Conservation (phyloP, 2,329 filamentous ascomycete species). For the Allantophomopsis lycopodina region DNA sequence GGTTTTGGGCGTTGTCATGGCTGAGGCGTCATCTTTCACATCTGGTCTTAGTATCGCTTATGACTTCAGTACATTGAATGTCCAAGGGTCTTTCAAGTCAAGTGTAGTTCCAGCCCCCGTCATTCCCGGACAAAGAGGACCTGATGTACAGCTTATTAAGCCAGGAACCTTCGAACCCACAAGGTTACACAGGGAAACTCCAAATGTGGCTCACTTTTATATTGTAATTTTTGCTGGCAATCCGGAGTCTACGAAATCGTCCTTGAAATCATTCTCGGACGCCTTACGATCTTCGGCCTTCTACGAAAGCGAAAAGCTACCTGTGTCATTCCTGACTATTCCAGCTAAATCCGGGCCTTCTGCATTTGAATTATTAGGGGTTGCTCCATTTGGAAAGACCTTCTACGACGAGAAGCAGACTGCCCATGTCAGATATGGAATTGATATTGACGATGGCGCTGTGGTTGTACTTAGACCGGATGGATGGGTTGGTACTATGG, state of each 20-base stretch:
- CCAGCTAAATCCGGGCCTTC: constrained; percentile 23
- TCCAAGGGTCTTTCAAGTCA: constrained; percentile 7
- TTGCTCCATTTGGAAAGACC: constrained; percentile 33
- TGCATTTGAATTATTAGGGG: constrained; percentile 27
- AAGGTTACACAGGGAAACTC: constrained; percentile 27
- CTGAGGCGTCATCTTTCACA: constrained; percentile 45
- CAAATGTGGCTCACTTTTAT: constrained; percentile 26
- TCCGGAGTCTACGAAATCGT: constrained; percentile 10
- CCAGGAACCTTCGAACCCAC: constrained; percentile 29
- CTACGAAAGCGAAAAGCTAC: constrained; percentile 21
- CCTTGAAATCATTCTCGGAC: constrained; percentile 8
- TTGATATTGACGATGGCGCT: constrained; percentile 24
- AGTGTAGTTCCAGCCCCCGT: constrained; percentile 11
- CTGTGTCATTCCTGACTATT: constrained; percentile 34
- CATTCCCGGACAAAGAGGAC: constrained; percentile 26
- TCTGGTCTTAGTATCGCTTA: constrained; percentile 47
- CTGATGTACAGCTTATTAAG: constrained; percentile 28
- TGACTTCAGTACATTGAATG: constrained; percentile 29
- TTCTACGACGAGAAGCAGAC: constrained; percentile 28
- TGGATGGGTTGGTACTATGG: constrained; percentile 34
- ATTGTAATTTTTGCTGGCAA: constrained; percentile 27
- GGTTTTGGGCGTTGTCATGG: constrained; percentile 39
- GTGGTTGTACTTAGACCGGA: constrained; percentile 37
- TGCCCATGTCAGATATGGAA: constrained; percentile 19
- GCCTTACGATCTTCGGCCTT: constrained; percentile 9